Evolutionary conservation across 306 rosid genomes (phyloP), one percentile per base, ranked within the genome.

Genomic region (Prosopis cineraria): DNA sequence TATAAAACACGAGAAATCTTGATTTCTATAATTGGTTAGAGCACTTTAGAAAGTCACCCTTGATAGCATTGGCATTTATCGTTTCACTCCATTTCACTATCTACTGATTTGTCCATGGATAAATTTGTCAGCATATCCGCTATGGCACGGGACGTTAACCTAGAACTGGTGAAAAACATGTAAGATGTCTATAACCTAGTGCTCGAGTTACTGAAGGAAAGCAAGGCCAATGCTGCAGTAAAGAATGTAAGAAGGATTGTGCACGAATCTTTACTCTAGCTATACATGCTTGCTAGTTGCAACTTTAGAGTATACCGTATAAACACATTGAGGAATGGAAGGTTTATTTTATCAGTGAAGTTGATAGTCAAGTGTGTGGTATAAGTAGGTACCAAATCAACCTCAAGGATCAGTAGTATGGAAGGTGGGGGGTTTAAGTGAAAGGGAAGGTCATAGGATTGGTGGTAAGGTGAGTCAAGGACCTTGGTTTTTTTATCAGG

Each of bases 401-500:
- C 29, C 67, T 85, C 75, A 86, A 47, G 86, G 90, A 10, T 67
- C 37, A 34, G 37, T 87, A 43, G 70, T 25, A 60, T 11, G 27
- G 78, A 59, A 5, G 83, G 87, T 73, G 90, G 86, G 74, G n/a
- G 20, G 67, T 58, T 33, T 58, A 10, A 65, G 33, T 59, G n/a
- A 40, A 73, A 20, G 30, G 55, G n/a, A 1, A 27, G 22, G 17
- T 31, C 19, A 56, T 22, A 67, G 60, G 52, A 27, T 31, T 30
- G 68, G 43, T 47, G 9, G 6, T 17, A 29, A 65, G 79, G 39
- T 67, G 70, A 77, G 36, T 65, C 37, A 20, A 50, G 7, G 39
- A 41, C 19, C 52, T 1, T 6, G 11, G 71, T 53, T 44, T 59
- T 69, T 60, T 70, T 8, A 81, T 75, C 69, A 78, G 70, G 72